Evolutionary conservation across 169 alveolate genomes (phyloP).

Genomic region (Eimeria maxima): DNA sequence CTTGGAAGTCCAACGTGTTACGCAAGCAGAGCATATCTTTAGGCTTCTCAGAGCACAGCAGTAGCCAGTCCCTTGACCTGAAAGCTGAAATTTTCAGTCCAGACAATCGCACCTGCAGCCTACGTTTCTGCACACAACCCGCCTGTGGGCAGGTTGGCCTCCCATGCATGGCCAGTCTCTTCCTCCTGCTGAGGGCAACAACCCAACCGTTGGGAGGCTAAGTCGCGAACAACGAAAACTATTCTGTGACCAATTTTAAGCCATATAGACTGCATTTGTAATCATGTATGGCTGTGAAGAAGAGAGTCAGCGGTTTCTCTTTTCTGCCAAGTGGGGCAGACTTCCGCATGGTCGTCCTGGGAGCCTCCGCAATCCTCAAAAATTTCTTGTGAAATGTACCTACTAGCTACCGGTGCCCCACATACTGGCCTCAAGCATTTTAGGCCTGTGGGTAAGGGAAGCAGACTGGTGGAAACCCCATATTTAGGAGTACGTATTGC

Average conservation of each 20-base stretch:
- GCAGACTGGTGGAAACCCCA: neutral
- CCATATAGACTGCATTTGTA: neutral
- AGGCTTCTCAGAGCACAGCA: neutral
- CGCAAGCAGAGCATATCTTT: neutral
- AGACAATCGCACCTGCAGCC: neutral
- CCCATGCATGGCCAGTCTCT: neutral
- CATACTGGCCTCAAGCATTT: neutral
- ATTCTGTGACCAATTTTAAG: neutral
- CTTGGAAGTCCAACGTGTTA: neutral
- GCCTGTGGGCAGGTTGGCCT: neutral
- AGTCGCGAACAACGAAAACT: neutral
- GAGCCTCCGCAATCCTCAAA: neutral
- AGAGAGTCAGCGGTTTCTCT: neutral
- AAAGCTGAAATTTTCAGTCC: neutral
- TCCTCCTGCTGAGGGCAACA: neutral
- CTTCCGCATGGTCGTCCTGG: neutral
- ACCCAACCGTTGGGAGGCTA: neutral
- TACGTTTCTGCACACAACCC: no score
- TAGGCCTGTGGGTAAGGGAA: neutral
- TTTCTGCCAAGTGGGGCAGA: neutral
- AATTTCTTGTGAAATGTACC: neutral
- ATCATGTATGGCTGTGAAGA: neutral
- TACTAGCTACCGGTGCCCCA: neutral
- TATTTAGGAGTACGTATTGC: neutral
- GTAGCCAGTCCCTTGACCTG: neutral